Percentiles rank a stretch among this genome's conserved stretches.
These are phyloP conservation scores for Jatropha multifida DNA, from an alignment of 441 rosid genomes.

Conservation along the genomic window DNA sequence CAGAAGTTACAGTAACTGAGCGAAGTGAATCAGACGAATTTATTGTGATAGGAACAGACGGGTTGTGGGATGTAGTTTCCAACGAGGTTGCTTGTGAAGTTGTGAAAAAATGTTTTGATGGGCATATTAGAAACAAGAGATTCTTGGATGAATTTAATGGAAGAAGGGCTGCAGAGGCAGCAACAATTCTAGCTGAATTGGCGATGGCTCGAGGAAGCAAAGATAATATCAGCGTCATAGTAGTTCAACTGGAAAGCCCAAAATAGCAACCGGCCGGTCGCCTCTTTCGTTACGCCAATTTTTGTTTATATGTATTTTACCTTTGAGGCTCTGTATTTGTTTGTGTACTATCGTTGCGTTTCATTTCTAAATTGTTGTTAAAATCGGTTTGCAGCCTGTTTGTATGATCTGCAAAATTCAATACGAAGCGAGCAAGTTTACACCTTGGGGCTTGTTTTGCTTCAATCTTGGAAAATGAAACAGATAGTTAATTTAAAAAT, in stretches of 20 bases:
- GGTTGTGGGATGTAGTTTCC: slow-evolving; percentile 25
- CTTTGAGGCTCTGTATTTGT: background rate
- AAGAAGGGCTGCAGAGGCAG: slow-evolving; percentile 20
- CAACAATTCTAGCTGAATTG: slow-evolving; percentile 20
- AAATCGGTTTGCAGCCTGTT: too few species aligned
- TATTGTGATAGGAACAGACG: slow-evolving; percentile 18
- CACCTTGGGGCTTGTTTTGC: too few species aligned
- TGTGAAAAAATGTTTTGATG: slow-evolving; percentile 13
- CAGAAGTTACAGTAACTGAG: slow-evolving; percentile 12
- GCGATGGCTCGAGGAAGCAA: slow-evolving; percentile 26
- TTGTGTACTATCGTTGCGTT: background rate
- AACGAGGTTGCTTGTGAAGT: slow-evolving; percentile 21
- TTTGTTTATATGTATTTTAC: background rate
- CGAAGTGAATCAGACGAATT: slow-evolving; percentile 7
- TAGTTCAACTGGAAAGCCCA: background rate
- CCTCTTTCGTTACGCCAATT: background rate
- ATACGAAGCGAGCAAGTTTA: too few species aligned
- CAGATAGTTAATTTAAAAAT: too few species aligned
- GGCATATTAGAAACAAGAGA: slow-evolving; percentile 5
- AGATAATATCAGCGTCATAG: slow-evolving; percentile 28
- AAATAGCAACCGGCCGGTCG: background rate
- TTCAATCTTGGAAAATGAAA: too few species aligned
- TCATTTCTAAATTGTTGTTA: too few species aligned
- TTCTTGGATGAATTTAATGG: background rate
- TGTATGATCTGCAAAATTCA: too few species aligned